These are phyloP conservation scores for Globisporangium rhizosaccharum DNA, from an alignment of 352 stramenopile genomes.

Conservation along the genomic window DNA sequence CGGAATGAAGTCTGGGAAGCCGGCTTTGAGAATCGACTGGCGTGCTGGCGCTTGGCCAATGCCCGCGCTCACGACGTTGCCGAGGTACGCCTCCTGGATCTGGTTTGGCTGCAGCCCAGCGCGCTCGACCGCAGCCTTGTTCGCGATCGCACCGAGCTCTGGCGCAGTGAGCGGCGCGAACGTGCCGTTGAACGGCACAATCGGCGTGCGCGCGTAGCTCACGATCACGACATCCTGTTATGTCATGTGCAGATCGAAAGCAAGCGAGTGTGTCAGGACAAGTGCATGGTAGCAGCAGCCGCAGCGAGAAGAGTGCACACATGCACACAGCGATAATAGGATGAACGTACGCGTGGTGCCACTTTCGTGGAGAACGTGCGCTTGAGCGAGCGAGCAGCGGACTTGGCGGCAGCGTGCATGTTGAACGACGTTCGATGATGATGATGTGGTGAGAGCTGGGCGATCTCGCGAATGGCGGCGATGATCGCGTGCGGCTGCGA, in stretches of 20 bases:
- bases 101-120: slow-evolving; percentile 56
- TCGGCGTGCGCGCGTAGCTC: slow-evolving; percentile 94
- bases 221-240: slow-evolving; percentile 92
- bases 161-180: slow-evolving; percentile 86
- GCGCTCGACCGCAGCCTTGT: slow-evolving; percentile 76
- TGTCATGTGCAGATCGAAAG: not conserved
- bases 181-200: slow-evolving; percentile 92
- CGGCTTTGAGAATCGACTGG: slow-evolving; percentile 90
- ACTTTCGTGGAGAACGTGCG: slow-evolving; percentile 38
- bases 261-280: slow-evolving; percentile 1
- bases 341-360: slow-evolving; percentile 24
- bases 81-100: slow-evolving; percentile 96
- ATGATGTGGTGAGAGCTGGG: not conserved
- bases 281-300: not conserved
- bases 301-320: not conserved
- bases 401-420: slow-evolving; percentile 23
- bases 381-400: slow-evolving; percentile 25
- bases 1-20: slow-evolving; percentile 88
- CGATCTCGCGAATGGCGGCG: not conserved
- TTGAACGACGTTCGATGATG: not conserved
- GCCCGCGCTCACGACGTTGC: slow-evolving; percentile 95
- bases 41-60: slow-evolving; percentile 95
- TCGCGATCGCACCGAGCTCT: slow-evolving; percentile 92
- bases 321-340: not conserved
- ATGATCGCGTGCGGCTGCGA: not conserved